Evolutionary conservation across 768 basidiomycete genomes (phyloP).

Genomic region (Pisolithus sp.): DNA sequence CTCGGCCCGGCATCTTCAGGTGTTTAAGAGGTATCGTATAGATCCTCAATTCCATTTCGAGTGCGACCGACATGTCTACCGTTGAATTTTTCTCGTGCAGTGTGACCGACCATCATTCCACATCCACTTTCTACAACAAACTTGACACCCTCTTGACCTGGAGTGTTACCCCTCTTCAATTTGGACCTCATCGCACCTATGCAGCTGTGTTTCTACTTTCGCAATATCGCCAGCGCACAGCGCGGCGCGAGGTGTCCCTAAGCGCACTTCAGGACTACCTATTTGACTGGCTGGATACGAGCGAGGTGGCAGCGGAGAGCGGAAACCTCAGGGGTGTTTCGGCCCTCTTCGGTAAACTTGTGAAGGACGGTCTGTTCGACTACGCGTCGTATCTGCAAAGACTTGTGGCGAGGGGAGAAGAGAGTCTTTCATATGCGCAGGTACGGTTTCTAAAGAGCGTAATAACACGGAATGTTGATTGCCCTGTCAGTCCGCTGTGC

Average conservation of each 20-base stretch:
- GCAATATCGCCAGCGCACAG: constrained; percentile 57
- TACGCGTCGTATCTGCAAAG: constrained; percentile 73
- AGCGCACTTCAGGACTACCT: constrained; percentile 68
- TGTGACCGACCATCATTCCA: constrained; percentile 27
- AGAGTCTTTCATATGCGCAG: constrained; percentile 47
- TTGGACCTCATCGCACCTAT: constrained; percentile 74
- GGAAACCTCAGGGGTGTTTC: constrained; percentile 56
- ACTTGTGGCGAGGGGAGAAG: constrained; percentile 73
- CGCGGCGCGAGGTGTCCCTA: constrained; percentile 53
- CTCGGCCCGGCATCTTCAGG: neutral
- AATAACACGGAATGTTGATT: neutral
- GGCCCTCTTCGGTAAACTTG: constrained; percentile 64
- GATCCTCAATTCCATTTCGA: constrained; percentile 74
- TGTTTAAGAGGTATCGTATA: constrained; percentile 22
- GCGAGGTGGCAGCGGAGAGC: constrained; percentile 50
- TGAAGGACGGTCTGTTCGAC: constrained; percentile 64
- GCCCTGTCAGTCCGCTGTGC: constrained; percentile 5
- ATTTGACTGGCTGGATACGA: constrained; percentile 76
- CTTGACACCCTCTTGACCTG: constrained; percentile 72
- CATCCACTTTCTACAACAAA: constrained; percentile 52
- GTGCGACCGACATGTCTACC: constrained; percentile 51
- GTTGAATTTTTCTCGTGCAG: constrained; percentile 54
- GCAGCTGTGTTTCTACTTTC: constrained; percentile 66
- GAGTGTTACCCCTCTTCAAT: constrained; percentile 76
- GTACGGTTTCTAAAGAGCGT: constrained; percentile 28